Base-by-base conservation (phyloP, 2,329 filamentous ascomycete species). In the Colletotrichum sp. region DNA sequence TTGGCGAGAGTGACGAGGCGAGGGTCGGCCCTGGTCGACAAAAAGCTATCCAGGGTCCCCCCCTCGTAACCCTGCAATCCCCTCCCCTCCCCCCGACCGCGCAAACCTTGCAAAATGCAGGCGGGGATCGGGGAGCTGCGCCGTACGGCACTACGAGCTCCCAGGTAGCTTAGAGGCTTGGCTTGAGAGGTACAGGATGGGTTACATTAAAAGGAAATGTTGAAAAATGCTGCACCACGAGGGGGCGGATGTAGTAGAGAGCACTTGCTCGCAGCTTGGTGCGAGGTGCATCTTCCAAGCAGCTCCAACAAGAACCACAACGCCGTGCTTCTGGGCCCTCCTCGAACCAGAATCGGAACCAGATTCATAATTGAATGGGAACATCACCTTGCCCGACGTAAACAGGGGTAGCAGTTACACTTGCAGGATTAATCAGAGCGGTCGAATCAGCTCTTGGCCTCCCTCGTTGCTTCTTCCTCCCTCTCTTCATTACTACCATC, bases 61-160 rank as follows among this genome's bases (percentile, higher is more conserved):
- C 67, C 24, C 28, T 16, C 10, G 34, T 48, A 48, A n/a, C 18
- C 38, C 38, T 48, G 38, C 36, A 43, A n/a, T 48, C 38, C 38
- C 18, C 38, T 24, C 36, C 36, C 36, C 58, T 43, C 55, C 43
- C 48, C 30, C 61, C 16, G 59, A 66, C 67, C 34, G 28, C 52
- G 36, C 8, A 21, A 32, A 18, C 30, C 62, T 67, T 48, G 63
- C 32, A 43, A 34, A 10, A 26, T 56, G 21, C 62, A 58, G 62
- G 55, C 55, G 62, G 30, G 62, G 62, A 74, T 71, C 72, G 68
- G 52, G 61, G 61, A 52, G 62, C 67, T 71, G 30, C 36, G 36
- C 68, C 61, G 68, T 67, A 34, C 55, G 69, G 56, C 55, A 58
- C 69, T 66, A 61, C 12, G 26, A 66, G 24, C 28, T 16, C 18